Evolutionary conservation across 139 green algal genomes (phyloP), one percentile per base, ranked within the genome.

Genomic region (Chlorella sp.): DNA sequence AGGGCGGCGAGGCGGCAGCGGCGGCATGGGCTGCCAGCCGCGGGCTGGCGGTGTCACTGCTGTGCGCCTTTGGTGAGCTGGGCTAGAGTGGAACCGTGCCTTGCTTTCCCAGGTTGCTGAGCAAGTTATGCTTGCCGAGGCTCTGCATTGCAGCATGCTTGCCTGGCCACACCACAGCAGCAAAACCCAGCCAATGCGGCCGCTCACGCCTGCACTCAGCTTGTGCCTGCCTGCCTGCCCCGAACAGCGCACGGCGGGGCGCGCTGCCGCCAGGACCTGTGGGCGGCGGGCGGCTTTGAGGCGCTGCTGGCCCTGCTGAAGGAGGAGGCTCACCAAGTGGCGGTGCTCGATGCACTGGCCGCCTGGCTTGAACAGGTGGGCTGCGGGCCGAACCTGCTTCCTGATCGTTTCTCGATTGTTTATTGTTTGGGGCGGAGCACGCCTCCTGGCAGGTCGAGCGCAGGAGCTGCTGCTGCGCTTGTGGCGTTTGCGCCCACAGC

Each of bases 221-320:
- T 51, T 51, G 44, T 9, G 44, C 44, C 44, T 51, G 44, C 44
- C 44, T n/a, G n/a, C 44, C 69, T 36, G 34, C 36, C 75, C 44
- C 56, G 75, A n/a, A n/a, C 76, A 82, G 76, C 89, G 18, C 89
- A 89, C 32, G 92, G 87, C 60, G 93, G 85, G 38, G 69, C 86
- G 25, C 87, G 84, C 81, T 93, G 89, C 7, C 86, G 93, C 1
- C 84, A 81, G 26, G 90, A 91, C 84, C 87, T 97, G 76, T 94
- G 91, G 91, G 87, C 78, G 15, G 71, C 83, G 51, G 82, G 90
- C 39, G 93, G 90, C n/a, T 74, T 96, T 41, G 93, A 94, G 39
- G 82, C 94, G 3, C 92, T 97, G 82, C 86, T 97, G 80, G 62
- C 86, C 17, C 90, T 97, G 55, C 94, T 97, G 32, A 83, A 84